Evolutionary conservation across 805 yeast species (phyloP).

Genomic region (Grigorovia yakushimaensis): DNA sequence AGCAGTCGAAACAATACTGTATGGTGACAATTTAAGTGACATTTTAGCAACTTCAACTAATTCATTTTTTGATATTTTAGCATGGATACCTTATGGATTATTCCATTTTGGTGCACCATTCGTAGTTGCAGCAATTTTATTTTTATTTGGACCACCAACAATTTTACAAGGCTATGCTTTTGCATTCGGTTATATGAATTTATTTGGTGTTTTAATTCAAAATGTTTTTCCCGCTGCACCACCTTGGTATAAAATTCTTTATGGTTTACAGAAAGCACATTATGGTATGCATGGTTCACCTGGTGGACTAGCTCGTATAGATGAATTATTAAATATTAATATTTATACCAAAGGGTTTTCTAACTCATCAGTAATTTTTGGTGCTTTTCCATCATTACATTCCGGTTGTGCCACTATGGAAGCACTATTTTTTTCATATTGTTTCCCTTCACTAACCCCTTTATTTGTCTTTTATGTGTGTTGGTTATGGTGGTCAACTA

Average conservation of each 20-base stretch:
- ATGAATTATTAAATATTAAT: constrained; percentile 64
- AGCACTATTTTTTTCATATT: constrained; percentile 71
- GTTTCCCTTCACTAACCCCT: constrained; percentile 63
- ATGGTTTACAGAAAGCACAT: constrained; percentile 84
- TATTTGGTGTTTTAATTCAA: constrained; percentile 76
- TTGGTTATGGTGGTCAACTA: constrained; percentile 98
- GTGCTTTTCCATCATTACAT: constrained; percentile 82
- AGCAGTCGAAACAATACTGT: constrained; percentile 81
- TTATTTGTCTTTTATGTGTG: constrained; percentile 68
- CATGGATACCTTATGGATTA: constrained; percentile 93
- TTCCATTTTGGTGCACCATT: constrained; percentile 88
- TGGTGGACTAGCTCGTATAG: constrained; percentile 89
- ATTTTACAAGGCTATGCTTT: constrained; percentile 75
- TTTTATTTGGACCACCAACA: constrained; percentile 87
- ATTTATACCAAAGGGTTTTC: constrained; percentile 75
- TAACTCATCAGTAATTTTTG: constrained; percentile 87
- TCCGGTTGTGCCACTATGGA: constrained; percentile 94
- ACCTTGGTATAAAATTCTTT: constrained; percentile 86
- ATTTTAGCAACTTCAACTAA: constrained; percentile 67
- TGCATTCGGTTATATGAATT: constrained; percentile 91
- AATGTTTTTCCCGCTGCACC: constrained; percentile 88
- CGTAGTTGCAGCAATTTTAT: constrained; percentile 66
- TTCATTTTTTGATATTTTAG: constrained; percentile 63
- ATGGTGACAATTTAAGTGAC: constrained; percentile 82
- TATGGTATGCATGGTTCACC: constrained; percentile 90